Base-by-base conservation (phyloP, 768 basidiomycete species). In the Tremella yokohamensis region DNA sequence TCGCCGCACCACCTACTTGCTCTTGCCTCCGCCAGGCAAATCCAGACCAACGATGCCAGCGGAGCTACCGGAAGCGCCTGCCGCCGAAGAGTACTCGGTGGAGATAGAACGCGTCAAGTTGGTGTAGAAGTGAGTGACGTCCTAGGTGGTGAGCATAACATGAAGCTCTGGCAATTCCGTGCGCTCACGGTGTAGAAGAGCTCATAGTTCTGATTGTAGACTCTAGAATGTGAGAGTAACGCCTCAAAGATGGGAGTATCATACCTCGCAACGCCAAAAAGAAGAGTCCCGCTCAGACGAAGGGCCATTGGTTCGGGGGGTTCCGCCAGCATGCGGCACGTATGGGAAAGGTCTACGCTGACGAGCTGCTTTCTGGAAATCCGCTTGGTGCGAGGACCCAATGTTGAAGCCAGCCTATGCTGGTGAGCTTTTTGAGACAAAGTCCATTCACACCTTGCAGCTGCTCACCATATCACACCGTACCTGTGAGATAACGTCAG, bases 201-300 rank as follows among this genome's bases (percentile, higher is more conserved):
- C 34, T 70, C 70, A 49, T 63, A 69, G 58, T 59, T 56, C 50
- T 60, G 59, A 40, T 62, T 71, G 56, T 73, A 72, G 4, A 70
- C 70, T 29, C 65, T 70, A 19, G 19, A 25, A 45, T 8, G 24
- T 25, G 15, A 6, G 49, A 40, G 22, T 53, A 24, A 9, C 2
- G 13, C 25, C 25, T 38, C 29, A 40, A 24, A 3, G 24, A 9
- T 9, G 24, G 8, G 2, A 1, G 11, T 29, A 42, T 66, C 83
- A 58, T 75, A 90, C 90, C 90, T 84, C 19, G 87, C 88, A 37
- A 87, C 91, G 2, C 91, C 91, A 60, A 93, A 86, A 81, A 94
- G 85, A 42, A 94, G 78, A 70, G 90, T 90, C 58, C 89, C 90
- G 9, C 90, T 91, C 54, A 93, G 79, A 62, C 91, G 81, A 56